Percentiles rank a stretch among this genome's conserved stretches.
Evolutionary conservation across 2,329 filamentous ascomycete species (phyloP).

Genomic region (Moelleriella libera): DNA sequence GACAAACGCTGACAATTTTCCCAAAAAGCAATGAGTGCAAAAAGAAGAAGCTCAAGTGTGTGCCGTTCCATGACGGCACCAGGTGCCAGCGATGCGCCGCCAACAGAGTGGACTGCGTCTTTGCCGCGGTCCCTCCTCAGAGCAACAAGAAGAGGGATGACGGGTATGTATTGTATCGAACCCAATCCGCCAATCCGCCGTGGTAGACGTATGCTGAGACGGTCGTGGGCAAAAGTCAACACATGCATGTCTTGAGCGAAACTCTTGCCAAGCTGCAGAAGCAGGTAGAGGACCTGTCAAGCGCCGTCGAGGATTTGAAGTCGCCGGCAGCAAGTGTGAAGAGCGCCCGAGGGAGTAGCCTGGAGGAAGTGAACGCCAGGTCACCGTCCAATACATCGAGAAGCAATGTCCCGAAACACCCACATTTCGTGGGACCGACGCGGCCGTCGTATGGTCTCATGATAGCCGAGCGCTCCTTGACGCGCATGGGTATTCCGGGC

Average conservation of each 20-base stretch:
- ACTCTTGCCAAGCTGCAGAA: conserved; percentile 15
- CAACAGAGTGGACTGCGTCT: conserved; percentile 13
- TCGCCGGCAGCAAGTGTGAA: conserved; percentile 5
- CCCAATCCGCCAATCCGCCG: neutral
- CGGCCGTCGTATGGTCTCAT: conserved; percentile 19
- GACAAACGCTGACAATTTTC: too few relatives aligned
- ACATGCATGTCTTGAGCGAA: conserved; percentile 11
- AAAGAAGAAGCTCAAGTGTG: conserved; percentile 25
- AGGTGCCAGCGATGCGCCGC: conserved; percentile 17
- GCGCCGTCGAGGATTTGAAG: conserved; percentile 13
- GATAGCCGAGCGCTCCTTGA: conserved; percentile 20
- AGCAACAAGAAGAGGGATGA: conserved; percentile 9
- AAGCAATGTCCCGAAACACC: conserved; percentile 13
- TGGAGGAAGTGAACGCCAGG: conserved; percentile 4
- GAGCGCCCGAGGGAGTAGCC: conserved; percentile 5
- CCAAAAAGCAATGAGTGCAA: conserved; percentile 26
- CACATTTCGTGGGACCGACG: conserved; percentile 22
- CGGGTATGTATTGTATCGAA: conserved; percentile 5
- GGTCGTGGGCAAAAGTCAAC: neutral
- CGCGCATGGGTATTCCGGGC: conserved; percentile 18
- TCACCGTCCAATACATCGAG: conserved; percentile 8
- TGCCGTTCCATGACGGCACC: conserved; percentile 10
- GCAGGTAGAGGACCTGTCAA: conserved; percentile 15
- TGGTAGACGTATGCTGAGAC: neutral
- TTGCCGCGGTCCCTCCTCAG: conserved; percentile 10